Percentiles rank a stretch among this genome's conserved stretches.
Evolutionary conservation across 2,329 filamentous ascomycete species (phyloP).

Genomic region (Venturia nashicola): DNA sequence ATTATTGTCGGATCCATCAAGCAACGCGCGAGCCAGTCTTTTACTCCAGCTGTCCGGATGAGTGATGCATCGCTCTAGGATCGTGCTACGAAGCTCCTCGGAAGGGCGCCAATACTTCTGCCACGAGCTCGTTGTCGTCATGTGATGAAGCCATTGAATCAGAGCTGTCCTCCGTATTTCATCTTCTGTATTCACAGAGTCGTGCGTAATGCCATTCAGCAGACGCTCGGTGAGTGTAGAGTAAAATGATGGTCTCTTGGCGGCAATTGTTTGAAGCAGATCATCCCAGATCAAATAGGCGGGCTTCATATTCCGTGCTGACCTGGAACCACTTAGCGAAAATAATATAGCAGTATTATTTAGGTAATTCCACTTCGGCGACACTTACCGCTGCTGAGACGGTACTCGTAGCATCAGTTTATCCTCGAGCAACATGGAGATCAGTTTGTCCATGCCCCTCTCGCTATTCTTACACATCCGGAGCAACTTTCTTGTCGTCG

Average conservation of each 20-base stretch:
- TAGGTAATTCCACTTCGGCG: neutral
- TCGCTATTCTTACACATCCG: neutral
- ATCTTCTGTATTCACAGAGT: neutral
- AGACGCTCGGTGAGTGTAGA: neutral
- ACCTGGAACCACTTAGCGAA: neutral
- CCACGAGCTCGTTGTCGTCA: neutral
- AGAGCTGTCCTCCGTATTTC: neutral
- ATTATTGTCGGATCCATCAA: neutral
- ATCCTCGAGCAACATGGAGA: constrained; percentile 1
- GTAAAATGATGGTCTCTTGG: neutral
- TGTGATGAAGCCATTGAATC: neutral
- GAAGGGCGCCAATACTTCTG: neutral
- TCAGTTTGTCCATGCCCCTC: neutral
- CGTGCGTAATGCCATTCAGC: neutral
- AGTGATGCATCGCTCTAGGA: neutral
- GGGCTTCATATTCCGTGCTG: neutral
- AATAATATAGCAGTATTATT: neutral
- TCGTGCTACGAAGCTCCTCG: neutral
- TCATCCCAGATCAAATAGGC: constrained; percentile 6
- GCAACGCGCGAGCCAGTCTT: neutral
- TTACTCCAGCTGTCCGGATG: neutral
- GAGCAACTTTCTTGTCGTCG: neutral
- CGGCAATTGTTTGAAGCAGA: neutral
- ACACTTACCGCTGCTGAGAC: neutral
- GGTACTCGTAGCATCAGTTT: constrained; percentile 1